Evolutionary conservation across 345 rosid genomes (phyloP).

Genomic region (Trapa incisa): DNA sequence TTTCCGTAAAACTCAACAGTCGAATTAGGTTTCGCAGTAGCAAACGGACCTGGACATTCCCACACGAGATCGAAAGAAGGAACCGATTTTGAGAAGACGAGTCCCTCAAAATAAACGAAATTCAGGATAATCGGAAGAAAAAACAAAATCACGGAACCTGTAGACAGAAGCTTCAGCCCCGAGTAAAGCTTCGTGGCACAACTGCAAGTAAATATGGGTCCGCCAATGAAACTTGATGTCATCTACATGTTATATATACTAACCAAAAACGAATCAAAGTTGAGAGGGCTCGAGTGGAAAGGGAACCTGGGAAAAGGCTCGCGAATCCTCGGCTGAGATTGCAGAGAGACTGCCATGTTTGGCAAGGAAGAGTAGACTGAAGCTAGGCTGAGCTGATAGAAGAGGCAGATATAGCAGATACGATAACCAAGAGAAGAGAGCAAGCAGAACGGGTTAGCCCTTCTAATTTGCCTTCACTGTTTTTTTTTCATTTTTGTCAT

Average conservation of each 20-base stretch:
- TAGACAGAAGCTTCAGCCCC: conserved; percentile 61
- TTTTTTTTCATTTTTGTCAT: too few relatives aligned
- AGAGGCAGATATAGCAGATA: not conserved
- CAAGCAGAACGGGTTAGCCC: too few relatives aligned
- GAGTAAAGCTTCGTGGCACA: conserved; percentile 55
- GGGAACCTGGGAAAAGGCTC: conserved; percentile 38
- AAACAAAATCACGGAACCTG: conserved; percentile 27
- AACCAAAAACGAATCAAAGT: not conserved
- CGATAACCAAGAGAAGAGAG: not conserved
- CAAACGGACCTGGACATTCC: conserved; percentile 26
- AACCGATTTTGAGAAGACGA: not conserved
- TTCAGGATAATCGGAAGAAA: not conserved
- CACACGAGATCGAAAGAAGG: not conserved
- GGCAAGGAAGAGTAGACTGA: not conserved
- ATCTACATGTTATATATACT: not conserved
- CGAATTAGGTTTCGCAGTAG: conserved; percentile 40
- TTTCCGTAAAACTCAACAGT: conserved; percentile 59
- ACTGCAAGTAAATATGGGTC: conserved; percentile 25
- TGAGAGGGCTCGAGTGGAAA: not conserved
- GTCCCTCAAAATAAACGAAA: not conserved
- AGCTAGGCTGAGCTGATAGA: not conserved
- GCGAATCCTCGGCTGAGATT: conserved; percentile 24
- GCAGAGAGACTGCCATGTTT: conserved; percentile 46
- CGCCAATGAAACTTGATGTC: not conserved
- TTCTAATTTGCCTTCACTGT: too few relatives aligned